Percentiles rank a stretch among this genome's conserved stretches.
Evolutionary conservation across 2,329 filamentous ascomycete species (phyloP).

Genomic region (Immersiporthe knoxdaviesiana): DNA sequence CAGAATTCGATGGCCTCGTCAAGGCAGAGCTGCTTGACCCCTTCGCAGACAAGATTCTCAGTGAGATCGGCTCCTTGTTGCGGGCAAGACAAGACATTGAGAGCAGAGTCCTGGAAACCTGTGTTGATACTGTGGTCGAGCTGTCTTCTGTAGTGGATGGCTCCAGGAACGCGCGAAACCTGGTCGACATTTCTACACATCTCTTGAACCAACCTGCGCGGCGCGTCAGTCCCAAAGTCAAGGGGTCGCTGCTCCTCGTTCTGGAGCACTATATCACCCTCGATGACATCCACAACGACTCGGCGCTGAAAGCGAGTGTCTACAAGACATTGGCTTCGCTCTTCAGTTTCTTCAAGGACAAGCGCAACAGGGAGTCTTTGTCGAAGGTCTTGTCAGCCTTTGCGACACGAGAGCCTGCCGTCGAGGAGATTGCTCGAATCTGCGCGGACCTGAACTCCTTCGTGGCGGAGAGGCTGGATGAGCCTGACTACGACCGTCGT

Average conservation of each 20-base stretch:
- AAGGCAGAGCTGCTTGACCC: slow-evolving; percentile 59
- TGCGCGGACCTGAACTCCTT: slow-evolving; percentile 84
- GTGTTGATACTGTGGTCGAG: slow-evolving; percentile 77
- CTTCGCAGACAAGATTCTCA: slow-evolving; percentile 63
- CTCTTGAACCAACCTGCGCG: slow-evolving; percentile 84
- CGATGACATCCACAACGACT: slow-evolving; percentile 59
- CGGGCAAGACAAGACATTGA: slow-evolving; percentile 59
- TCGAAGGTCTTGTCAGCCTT: slow-evolving; percentile 75
- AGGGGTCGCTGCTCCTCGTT: slow-evolving; percentile 78
- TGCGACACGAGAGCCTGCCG: slow-evolving; percentile 62
- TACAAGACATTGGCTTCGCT: slow-evolving; percentile 78
- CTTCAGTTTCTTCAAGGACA: slow-evolving; percentile 89
- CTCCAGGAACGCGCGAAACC: slow-evolving; percentile 70
- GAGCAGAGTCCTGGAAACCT: slow-evolving; percentile 77
- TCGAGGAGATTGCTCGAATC: slow-evolving; percentile 67
- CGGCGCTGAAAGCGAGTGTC: slow-evolving; percentile 63
- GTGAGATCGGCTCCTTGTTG: slow-evolving; percentile 70
- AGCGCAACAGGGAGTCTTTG: slow-evolving; percentile 72
- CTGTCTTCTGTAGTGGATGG: slow-evolving; percentile 72
- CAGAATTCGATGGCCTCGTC: slow-evolving; percentile 60
- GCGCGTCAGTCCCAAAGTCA: slow-evolving; percentile 79
- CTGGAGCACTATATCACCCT: slow-evolving; percentile 79
- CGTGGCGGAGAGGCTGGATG: slow-evolving; percentile 71
- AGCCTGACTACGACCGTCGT: slow-evolving; percentile 85
- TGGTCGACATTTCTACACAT: slow-evolving; percentile 80